A percentile compares a stretch with the other conserved stretches of the same genome.
Evolutionary conservation across 2,329 filamentous ascomycete species (phyloP).

Genomic region (Ophiostoma ulmi): DNA sequence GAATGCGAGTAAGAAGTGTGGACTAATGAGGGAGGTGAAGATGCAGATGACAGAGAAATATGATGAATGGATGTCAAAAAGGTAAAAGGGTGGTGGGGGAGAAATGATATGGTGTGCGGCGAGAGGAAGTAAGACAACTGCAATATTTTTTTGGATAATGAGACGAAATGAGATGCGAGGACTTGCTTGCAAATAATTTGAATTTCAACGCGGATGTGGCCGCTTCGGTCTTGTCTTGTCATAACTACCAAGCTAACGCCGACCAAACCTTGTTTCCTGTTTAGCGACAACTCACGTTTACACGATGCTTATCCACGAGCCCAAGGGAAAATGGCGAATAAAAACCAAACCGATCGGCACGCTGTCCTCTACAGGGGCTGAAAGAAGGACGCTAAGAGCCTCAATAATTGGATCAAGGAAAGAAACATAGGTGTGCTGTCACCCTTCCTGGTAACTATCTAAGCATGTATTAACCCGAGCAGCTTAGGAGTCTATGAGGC

Average conservation of each 20-base stretch:
- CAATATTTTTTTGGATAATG: neutral
- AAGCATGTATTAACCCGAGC: neutral
- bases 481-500: neutral
- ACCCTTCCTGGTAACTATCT: neutral
- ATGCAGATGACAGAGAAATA: neutral
- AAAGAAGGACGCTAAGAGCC: conserved; percentile 2
- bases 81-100: neutral
- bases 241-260: conserved; percentile 6
- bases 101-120: neutral
- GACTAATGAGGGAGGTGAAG: neutral
- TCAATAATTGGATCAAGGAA: neutral
- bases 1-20: neutral
- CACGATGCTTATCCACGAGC: conserved; percentile 7
- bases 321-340: neutral
- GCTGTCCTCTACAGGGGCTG: neutral
- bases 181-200: too few species aligned
- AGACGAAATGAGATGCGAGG: neutral
- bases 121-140: neutral
- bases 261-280: conserved; percentile 5
- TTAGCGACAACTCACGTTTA: neutral
- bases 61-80: neutral
- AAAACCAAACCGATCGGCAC: neutral
- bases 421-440: neutral
- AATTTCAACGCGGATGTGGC: neutral
- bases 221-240: neutral